Base-by-base conservation (phyloP, 805 yeast species). In the Candida verbasci region DNA sequence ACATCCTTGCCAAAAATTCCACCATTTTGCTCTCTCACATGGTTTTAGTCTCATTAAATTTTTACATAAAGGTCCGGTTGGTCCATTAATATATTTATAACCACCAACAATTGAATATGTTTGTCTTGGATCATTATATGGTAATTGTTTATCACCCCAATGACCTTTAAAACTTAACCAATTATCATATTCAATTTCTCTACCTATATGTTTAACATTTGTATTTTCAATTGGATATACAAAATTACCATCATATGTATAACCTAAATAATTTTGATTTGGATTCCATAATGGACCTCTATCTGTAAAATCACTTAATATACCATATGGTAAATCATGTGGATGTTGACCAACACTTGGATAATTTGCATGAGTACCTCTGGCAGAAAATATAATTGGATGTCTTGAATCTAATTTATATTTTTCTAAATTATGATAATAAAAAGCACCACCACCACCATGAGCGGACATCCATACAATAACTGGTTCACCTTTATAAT, bases 281-380 rank as follows among this genome's bases (percentile, higher is more conserved):
- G 97, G 97, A 55, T 91, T 94, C 98, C 98, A 91, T 50, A 91
- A 65, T 2, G 94, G 84, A 1, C 98, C 98, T 29, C 96, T 69
- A 57, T 91, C 98, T 1, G 98, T 87, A 60, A 86, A 91, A 63
- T 91, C 98, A 35, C 86, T 78, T 35, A 91, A 65, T 38, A 94
- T 89, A 35, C 86, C 82, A 62, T 86, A 89, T 1, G 98, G 98
- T 32, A 89, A 72, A 58, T 91, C 98, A 56, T 89, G 97, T 0
- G 96, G 80, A 55, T 91, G 96, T 53, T 89, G 95, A 0, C 98
- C 98, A 0, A 84, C 89, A n/a, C 93, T 76, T 1, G 93, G 94
- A 55, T 91, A 91, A 58, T 93, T 91, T 14, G 97, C 97, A 62
- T 91, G 98, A 0, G 98, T 91, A 0, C 98, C 98, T 44, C 96